These are phyloP conservation scores for Diaporthe citriasiana DNA, from an alignment of 2,329 filamentous ascomycete genomes.

Conservation along the genomic window DNA sequence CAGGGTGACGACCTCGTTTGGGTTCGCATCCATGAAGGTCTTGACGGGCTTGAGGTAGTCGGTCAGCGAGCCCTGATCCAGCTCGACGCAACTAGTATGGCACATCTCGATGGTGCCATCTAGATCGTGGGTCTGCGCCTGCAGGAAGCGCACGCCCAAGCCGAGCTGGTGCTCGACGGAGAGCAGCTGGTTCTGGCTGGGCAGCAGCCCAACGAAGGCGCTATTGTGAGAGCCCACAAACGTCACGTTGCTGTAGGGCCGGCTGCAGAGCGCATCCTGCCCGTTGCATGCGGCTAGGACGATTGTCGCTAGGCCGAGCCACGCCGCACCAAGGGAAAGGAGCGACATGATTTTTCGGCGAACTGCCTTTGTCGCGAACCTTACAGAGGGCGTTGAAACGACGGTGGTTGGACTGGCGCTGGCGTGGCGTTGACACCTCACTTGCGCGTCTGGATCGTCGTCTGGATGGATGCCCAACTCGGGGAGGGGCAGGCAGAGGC, in stretches of 20 bases:
- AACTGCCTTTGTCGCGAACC: background rate
- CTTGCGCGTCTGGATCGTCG: slow-evolving; percentile 7
- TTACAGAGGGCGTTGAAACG: slow-evolving; percentile 18
- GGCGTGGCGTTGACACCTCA: slow-evolving; percentile 16
- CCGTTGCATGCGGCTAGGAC: slow-evolving; percentile 67
- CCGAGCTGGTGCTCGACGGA: slow-evolving; percentile 70
- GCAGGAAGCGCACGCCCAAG: slow-evolving; percentile 74
- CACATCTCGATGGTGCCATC: slow-evolving; percentile 70
- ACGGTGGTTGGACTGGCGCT: slow-evolving; percentile 5
- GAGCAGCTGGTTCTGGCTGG: slow-evolving; percentile 72
- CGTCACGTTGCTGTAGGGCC: slow-evolving; percentile 71
- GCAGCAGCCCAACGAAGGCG: slow-evolving; percentile 70
- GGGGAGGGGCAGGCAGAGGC: background rate
- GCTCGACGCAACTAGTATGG: slow-evolving; percentile 73
- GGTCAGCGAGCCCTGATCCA: slow-evolving; percentile 70
- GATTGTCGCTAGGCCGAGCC: slow-evolving; percentile 28
- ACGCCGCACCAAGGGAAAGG: background rate
- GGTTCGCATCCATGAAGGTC: slow-evolving; percentile 70
- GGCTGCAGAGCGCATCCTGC: slow-evolving; percentile 66
- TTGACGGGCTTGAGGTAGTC: slow-evolving; percentile 70
- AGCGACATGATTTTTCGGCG: slow-evolving; percentile 28
- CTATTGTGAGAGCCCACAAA: slow-evolving; percentile 76
- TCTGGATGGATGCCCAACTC: slow-evolving; percentile 8
- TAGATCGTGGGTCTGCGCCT: slow-evolving; percentile 73
- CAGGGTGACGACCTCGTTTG: slow-evolving; percentile 73